phyloP scores from a whole-genome alignment of 2,329 filamentous ascomycete species.

The Fusarium burgessii region DNA sequence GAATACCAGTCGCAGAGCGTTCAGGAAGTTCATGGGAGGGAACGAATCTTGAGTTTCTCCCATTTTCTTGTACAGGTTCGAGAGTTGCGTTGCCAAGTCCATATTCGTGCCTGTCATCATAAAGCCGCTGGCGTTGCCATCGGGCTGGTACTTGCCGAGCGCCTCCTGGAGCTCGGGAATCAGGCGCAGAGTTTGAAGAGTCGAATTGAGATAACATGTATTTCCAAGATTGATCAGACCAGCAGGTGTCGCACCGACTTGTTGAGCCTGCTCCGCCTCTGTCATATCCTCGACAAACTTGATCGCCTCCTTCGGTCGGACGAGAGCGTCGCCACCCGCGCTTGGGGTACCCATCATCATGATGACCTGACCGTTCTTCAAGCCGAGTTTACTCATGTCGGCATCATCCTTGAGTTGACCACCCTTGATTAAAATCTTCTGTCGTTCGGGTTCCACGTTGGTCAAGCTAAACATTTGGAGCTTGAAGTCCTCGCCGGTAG shows the following conservation, averaged over 20 bases:
- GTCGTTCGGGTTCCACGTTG: constrained; percentile 93
- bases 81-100: constrained; percentile 82
- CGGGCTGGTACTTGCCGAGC: constrained; percentile 68
- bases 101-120: constrained; percentile 55
- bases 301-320: constrained; percentile 81
- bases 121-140: constrained; percentile 58
- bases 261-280: constrained; percentile 86
- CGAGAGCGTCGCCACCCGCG: constrained; percentile 68
- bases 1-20: constrained; percentile 80
- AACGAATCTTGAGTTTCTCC: constrained; percentile 89
- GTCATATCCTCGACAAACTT: constrained; percentile 99
- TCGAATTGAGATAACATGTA: constrained; percentile 98
- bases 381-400: constrained; percentile 82
- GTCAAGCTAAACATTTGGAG: constrained; percentile 95
- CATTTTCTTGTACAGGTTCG: constrained; percentile 91
- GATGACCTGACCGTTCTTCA: constrained; percentile 87
- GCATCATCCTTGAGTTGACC: constrained; percentile 96
- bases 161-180: constrained; percentile 92
- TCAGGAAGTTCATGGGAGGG: constrained; percentile 84
- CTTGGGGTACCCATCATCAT: constrained; percentile 97
- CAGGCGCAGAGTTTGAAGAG: constrained; percentile 87
- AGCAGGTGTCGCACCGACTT: constrained; percentile 86
- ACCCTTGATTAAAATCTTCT: constrained; percentile 95
- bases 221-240: constrained; percentile 94
- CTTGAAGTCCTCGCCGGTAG: constrained; percentile 93